These are phyloP conservation scores for Solanum pennellii DNA, from an alignment of 257 asterid genomes.

Conservation along the genomic window DNA sequence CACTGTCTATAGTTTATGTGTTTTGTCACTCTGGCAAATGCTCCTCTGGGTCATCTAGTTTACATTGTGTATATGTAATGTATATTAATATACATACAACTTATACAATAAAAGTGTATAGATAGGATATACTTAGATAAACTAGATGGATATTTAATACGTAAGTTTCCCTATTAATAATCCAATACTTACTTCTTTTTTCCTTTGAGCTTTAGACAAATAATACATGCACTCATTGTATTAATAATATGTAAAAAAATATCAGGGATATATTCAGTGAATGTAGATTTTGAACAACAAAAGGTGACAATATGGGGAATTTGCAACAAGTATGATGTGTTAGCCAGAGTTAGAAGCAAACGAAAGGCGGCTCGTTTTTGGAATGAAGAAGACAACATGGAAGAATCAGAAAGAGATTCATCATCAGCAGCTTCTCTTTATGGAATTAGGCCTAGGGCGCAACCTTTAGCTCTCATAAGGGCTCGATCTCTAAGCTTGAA, in stretches of 20 bases:
- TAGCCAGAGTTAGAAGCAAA: conserved; percentile 33
- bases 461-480: conserved; percentile 32
- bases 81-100: background rate
- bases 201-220: background rate
- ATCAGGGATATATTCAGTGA: conserved; percentile 66
- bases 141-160: background rate
- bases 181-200: background rate
- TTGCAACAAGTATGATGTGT: conserved; percentile 57
- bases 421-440: conserved; percentile 3
- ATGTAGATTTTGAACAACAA: conserved; percentile 44
- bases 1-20: no score
- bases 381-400: conserved; percentile 33
- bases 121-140: background rate
- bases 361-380: conserved; percentile 66
- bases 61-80: no score
- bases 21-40: no score
- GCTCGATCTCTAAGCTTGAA: conserved; percentile 40
- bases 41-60: no score
- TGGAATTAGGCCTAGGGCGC: conserved; percentile 1
- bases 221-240: background rate
- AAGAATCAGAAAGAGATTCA: conserved; percentile 1
- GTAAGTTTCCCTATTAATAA: background rate
- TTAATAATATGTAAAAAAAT: background rate
- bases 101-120: background rate
- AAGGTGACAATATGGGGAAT: conserved; percentile 89